Evolutionary conservation across 192 early-diverging fungal genomes (phyloP).

Genomic region (Kappamyces sp.): DNA sequence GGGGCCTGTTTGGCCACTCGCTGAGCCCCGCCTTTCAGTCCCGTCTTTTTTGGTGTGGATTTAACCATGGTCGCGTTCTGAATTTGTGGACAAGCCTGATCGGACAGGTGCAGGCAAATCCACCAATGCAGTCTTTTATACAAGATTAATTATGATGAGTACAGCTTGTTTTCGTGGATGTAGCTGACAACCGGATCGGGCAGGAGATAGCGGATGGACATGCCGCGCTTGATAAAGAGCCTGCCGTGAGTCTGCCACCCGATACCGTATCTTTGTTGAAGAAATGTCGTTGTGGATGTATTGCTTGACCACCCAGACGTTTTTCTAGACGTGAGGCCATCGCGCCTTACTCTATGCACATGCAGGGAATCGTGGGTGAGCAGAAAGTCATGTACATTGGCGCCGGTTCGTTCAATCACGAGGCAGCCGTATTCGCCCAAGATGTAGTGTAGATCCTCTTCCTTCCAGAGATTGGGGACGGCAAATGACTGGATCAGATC

Average conservation of each 20-base stretch:
- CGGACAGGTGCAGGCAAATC: no score
- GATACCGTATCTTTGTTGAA: constrained; percentile 87
- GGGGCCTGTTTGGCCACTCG: no score
- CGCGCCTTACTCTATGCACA: constrained; percentile 62
- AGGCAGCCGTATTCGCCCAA: constrained; percentile 85
- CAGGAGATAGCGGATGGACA: constrained; percentile 92
- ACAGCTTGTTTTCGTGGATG: constrained; percentile 74
- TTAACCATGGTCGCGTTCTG: no score
- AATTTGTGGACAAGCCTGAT: no score
- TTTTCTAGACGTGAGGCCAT: constrained; percentile 48
- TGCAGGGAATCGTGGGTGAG: constrained; percentile 86
- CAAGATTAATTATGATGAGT: constrained; percentile 26
- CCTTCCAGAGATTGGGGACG: constrained; percentile 79
- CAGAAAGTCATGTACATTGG: constrained; percentile 90
- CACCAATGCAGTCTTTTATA: no score
- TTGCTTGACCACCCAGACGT: constrained; percentile 91
- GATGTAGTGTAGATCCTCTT: constrained; percentile 76
- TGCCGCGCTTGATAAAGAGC: constrained; percentile 85
- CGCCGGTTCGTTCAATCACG: constrained; percentile 90
- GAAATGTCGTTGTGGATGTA: constrained; percentile 97
- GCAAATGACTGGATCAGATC: constrained; percentile 97
- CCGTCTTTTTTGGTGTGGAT: no score
- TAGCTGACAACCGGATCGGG: constrained; percentile 90
- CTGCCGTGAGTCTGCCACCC: constrained; percentile 29
- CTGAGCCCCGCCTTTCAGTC: no score